Conservation (phyloP, 1,139 yeast genomes). For the Debaryomycetaceae sp. region DNA sequence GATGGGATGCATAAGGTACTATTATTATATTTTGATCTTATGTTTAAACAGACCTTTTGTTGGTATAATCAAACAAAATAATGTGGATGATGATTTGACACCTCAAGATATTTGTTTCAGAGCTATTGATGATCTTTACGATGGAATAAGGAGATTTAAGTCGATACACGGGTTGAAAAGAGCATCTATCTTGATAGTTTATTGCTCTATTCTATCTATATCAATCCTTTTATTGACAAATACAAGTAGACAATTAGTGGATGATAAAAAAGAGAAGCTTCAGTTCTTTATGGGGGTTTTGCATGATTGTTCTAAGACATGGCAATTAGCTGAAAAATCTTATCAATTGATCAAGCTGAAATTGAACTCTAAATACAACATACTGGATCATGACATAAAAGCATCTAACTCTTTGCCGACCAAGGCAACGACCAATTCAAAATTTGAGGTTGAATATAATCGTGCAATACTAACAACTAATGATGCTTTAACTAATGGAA, state of each 20-base stretch:
- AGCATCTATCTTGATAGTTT: slow-evolving; percentile 46
- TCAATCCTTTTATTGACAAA: slow-evolving; percentile 43
- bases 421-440: not conserved
- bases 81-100: slow-evolving; percentile 17
- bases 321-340: slow-evolving; percentile 50
- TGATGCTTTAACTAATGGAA: not conserved
- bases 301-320: slow-evolving; percentile 40
- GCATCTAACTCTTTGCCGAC: not conserved
- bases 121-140: slow-evolving; percentile 42
- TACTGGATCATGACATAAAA: not conserved
- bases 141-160: slow-evolving; percentile 34
- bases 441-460: not conserved
- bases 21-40: slow-evolving; percentile 53
- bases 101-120: slow-evolving; percentile 35
- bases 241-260: slow-evolving; percentile 23
- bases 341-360: slow-evolving; percentile 38
- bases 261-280: slow-evolving; percentile 25
- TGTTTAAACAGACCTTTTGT: slow-evolving; percentile 62
- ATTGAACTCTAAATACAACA: slow-evolving; percentile 14
- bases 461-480: not conserved
- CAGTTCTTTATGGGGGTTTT: slow-evolving; percentile 39
- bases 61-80: slow-evolving; percentile 18
- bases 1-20: slow-evolving; percentile 51
- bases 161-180: slow-evolving; percentile 39
- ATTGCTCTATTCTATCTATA: slow-evolving; percentile 45